Evolutionary conservation across 129 eudicot species (phyloP).

Genomic region (Flaveria sonorensis): DNA sequence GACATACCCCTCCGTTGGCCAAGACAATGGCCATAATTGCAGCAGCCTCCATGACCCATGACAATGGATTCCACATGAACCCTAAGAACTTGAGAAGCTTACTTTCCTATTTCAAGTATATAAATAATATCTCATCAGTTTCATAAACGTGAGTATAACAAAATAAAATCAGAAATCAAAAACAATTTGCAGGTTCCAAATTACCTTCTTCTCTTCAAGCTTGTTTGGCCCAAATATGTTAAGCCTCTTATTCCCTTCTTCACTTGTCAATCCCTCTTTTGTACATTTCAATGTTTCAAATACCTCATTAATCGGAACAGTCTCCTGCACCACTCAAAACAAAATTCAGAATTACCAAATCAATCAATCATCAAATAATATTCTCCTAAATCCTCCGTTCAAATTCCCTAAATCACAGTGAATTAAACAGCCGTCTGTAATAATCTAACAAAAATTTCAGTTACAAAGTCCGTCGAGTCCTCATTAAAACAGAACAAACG

Average conservation of each 20-base stretch:
- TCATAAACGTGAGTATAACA: not conserved
- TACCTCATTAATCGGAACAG: conserved; percentile 75
- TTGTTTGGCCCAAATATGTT: conserved; percentile 71
- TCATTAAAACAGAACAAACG: not conserved
- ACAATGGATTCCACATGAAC: conserved; percentile 92
- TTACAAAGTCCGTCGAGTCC: not conserved
- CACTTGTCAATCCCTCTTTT: conserved; percentile 59
- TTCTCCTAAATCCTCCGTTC: not conserved
- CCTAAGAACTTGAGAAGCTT: conserved; percentile 72
- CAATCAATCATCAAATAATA: not conserved
- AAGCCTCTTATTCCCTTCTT: conserved; percentile 67
- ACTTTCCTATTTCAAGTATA: conserved; percentile 52
- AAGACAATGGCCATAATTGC: conserved; percentile 86
- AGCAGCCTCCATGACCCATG: conserved; percentile 96
- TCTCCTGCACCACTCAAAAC: conserved; percentile 50
- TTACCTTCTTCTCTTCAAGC: conserved; percentile 84
- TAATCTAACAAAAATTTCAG: not conserved
- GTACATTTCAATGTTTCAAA: conserved; percentile 60
- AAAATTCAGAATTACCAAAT: not conserved
- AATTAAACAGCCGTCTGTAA: not conserved
- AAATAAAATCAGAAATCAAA: not conserved
- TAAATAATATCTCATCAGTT: conserved; percentile 19
- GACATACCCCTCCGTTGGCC: conserved; percentile 79
- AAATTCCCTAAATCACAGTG: not conserved
- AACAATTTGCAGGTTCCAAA: not conserved